Percentiles rank a stretch among this genome's conserved stretches.
These are phyloP conservation scores for Trebouxia sp. DNA, from an alignment of 139 green algal genomes.

Conservation along the genomic window DNA sequence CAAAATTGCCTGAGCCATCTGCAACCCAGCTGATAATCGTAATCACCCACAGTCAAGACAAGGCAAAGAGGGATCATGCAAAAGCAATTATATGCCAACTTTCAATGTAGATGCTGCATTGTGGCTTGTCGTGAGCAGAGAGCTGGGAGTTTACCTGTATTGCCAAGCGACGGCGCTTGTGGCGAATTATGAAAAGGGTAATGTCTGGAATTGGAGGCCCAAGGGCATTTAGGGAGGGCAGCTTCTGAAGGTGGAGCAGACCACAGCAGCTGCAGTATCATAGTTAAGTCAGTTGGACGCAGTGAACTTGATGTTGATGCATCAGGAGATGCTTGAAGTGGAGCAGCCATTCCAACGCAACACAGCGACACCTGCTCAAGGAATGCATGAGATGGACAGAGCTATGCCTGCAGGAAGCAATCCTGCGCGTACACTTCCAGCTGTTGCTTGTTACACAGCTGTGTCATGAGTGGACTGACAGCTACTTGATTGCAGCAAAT, in stretches of 20 bases:
- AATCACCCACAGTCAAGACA: not conserved
- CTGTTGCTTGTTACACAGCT: too few species aligned
- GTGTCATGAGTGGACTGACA: too few species aligned
- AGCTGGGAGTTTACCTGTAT: conserved; percentile 54
- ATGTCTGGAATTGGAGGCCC: conserved; percentile 45
- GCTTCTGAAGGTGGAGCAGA: conserved; percentile 64
- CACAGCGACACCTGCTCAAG: too few species aligned
- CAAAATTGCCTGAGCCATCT: too few species aligned
- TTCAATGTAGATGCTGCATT: too few species aligned
- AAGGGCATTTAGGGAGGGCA: conserved; percentile 50
- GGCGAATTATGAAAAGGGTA: conserved; percentile 61
- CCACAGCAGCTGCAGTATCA: conserved; percentile 50
- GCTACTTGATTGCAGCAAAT: too few species aligned
- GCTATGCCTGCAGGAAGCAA: too few species aligned
- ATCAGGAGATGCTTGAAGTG: not conserved
- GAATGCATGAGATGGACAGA: too few species aligned
- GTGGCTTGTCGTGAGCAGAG: too few species aligned
- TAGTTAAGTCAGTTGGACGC: conserved; percentile 18
- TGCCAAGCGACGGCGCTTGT: conserved; percentile 58
- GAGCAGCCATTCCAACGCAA: not conserved
- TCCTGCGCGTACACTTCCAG: too few species aligned
- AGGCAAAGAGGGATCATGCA: not conserved
- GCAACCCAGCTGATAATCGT: not conserved
- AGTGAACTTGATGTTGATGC: not conserved
- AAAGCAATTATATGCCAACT: not conserved